Percentiles rank a stretch among this genome's conserved stretches.
Conservation (phyloP, 2,329 filamentous ascomycete genomes). For the Phyllosticta citribraziliensis region DNA sequence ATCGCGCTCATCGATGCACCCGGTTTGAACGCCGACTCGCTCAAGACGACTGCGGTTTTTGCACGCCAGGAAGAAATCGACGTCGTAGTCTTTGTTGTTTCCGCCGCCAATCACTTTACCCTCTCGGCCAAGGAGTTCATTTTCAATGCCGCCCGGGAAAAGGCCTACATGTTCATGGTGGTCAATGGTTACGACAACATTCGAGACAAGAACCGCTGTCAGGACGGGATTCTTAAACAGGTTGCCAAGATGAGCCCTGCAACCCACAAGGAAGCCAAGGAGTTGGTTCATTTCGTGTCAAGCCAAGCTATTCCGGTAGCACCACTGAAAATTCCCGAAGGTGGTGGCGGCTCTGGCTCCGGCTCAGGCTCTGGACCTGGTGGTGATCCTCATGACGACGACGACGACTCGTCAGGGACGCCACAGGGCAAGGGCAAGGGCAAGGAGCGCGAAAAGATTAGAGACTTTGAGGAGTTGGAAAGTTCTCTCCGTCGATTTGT, state of each 20-base stretch:
- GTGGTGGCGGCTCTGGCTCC: constrained; percentile 37
- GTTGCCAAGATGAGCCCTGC: constrained; percentile 78
- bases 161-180: constrained; percentile 98
- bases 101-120: constrained; percentile 95
- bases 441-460: constrained; percentile 64
- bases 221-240: constrained; percentile 89
- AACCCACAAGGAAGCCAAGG: constrained; percentile 83
- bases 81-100: constrained; percentile 96
- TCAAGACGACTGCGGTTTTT: constrained; percentile 95
- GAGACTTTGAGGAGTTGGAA: constrained; percentile 85
- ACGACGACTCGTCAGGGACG: constrained; percentile 37
- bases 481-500: constrained; percentile 85
- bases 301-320: constrained; percentile 84
- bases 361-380: constrained; percentile 19
- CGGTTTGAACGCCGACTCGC: constrained; percentile 87
- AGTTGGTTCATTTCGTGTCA: constrained; percentile 95
- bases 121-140: constrained; percentile 98
- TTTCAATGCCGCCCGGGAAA: constrained; percentile 87
- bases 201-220: constrained; percentile 78
- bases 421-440: constrained; percentile 59
- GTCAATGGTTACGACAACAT: constrained; percentile 97
- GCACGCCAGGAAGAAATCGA: constrained; percentile 97
- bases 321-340: constrained; percentile 47
- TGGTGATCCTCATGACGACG: constrained; percentile 30
- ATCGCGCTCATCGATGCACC: constrained; percentile 96